These are phyloP conservation scores for Claviceps pusilla DNA, from an alignment of 2,329 filamentous ascomycete genomes.

Conservation along the genomic window DNA sequence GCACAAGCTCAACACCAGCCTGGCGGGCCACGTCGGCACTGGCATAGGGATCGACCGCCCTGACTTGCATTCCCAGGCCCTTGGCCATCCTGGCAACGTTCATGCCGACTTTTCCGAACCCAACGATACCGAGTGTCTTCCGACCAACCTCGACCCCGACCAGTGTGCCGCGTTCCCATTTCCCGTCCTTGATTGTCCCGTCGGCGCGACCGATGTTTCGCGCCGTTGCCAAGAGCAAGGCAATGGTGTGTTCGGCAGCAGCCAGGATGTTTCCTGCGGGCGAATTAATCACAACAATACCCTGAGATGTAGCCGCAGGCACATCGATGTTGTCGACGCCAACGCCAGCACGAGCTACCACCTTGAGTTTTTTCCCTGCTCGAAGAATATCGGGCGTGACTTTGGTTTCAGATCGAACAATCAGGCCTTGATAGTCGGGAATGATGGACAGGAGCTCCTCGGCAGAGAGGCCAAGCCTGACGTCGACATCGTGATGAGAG, in stretches of 20 bases:
- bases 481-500: conserved; percentile 54
- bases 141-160: conserved; percentile 66
- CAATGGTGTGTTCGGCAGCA: conserved; percentile 64
- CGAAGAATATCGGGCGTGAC: conserved; percentile 54
- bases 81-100: conserved; percentile 67
- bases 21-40: conserved; percentile 54
- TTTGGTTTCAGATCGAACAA: conserved; percentile 69
- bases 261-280: conserved; percentile 69
- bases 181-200: conserved; percentile 51
- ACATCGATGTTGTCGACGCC: conserved; percentile 76
- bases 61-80: conserved; percentile 60
- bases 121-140: conserved; percentile 63
- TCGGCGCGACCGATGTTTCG: conserved; percentile 59
- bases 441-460: conserved; percentile 53
- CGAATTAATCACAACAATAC: conserved; percentile 68
- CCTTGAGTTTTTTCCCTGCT: conserved; percentile 54
- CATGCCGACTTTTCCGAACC: conserved; percentile 69
- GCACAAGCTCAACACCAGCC: conserved; percentile 49
- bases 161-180: conserved; percentile 60
- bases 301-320: conserved; percentile 52
- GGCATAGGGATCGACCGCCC: conserved; percentile 65
- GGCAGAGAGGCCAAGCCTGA: conserved; percentile 44
- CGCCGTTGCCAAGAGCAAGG: conserved; percentile 58
- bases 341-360: conserved; percentile 67
- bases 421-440: conserved; percentile 57